A percentile compares a stretch with the other conserved stretches of the same genome.
phyloP scores from a whole-genome alignment of 83 land plant genomes.

The Picea mariana region DNA sequence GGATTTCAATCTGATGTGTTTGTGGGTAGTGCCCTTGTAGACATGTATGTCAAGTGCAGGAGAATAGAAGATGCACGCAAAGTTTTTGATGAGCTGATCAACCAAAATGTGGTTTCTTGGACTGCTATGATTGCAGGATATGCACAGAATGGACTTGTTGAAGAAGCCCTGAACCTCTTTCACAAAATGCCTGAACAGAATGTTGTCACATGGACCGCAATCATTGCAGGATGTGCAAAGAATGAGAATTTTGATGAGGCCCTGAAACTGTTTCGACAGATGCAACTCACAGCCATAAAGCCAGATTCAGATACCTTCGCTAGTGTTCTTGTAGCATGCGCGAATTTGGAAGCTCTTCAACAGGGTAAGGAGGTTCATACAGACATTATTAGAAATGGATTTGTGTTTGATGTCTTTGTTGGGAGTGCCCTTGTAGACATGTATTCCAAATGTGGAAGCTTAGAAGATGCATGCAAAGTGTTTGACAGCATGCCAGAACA shows the following conservation, averaged over 20 bases:
- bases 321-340: constrained; percentile 20
- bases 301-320: constrained; percentile 5
- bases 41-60: constrained; percentile 67
- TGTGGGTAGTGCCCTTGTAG: constrained; percentile 46
- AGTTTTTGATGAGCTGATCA: constrained; percentile 25
- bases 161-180: constrained; percentile 32
- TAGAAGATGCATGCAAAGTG: constrained; percentile 4
- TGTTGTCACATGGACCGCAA: too few species aligned
- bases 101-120: constrained; percentile 51
- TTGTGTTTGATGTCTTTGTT: constrained; percentile 3
- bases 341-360: background rate
- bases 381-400: background rate
- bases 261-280: background rate
- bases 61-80: constrained; percentile 28
- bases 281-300: background rate
- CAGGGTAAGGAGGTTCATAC: constrained; percentile 16
- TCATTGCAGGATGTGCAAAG: background rate
- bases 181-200: constrained; percentile 20
- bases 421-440: constrained; percentile 25
- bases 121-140: constrained; percentile 47
- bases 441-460: constrained; percentile 23
- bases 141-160: constrained; percentile 31
- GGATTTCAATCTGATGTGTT: constrained; percentile 32
- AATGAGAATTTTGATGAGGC: constrained; percentile 16
- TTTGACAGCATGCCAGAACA: constrained; percentile 14